Evolutionary conservation across 192 early-diverging fungal species (phyloP).

Genomic region (Pilobolus umbonatus): DNA sequence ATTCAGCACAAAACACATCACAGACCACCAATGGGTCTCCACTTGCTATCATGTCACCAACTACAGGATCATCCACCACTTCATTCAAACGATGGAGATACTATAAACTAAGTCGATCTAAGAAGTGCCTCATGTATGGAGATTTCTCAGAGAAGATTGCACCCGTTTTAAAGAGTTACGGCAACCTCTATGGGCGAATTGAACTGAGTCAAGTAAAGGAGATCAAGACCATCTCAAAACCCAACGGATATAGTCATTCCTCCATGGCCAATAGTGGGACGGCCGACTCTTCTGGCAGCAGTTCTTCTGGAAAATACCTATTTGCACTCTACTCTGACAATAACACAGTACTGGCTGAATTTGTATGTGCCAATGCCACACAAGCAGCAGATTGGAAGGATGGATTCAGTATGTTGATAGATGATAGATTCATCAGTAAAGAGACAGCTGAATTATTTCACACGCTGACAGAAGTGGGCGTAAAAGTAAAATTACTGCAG

Average conservation of each 20-base stretch:
- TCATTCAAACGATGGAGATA: slow-evolving; percentile 45
- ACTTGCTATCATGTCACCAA: slow-evolving; percentile 18
- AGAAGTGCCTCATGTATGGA: slow-evolving; percentile 58
- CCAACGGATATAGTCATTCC: no score
- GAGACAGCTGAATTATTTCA: slow-evolving; percentile 63
- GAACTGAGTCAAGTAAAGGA: slow-evolving; percentile 45
- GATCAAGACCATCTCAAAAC: slow-evolving; percentile 35
- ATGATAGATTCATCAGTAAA: slow-evolving; percentile 55
- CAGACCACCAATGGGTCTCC: neutral
- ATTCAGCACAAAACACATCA: neutral
- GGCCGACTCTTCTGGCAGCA: no score
- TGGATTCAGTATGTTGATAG: slow-evolving; percentile 67
- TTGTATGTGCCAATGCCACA: slow-evolving; percentile 39
- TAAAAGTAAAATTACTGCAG: slow-evolving; percentile 62
- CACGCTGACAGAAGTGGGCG: slow-evolving; percentile 60
- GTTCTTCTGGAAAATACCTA: neutral
- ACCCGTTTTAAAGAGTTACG: slow-evolving; percentile 27
- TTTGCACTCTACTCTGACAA: slow-evolving; percentile 42
- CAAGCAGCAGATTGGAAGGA: slow-evolving; percentile 71
- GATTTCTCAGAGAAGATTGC: slow-evolving; percentile 51
- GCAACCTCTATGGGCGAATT: slow-evolving; percentile 49
- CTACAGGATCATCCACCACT: neutral
- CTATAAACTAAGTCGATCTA: slow-evolving; percentile 55
- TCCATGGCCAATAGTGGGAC: no score
- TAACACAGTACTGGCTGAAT: slow-evolving; percentile 47